Conservation (phyloP, 2,329 filamentous ascomycete genomes). For the Trichoderma aggressivum region DNA sequence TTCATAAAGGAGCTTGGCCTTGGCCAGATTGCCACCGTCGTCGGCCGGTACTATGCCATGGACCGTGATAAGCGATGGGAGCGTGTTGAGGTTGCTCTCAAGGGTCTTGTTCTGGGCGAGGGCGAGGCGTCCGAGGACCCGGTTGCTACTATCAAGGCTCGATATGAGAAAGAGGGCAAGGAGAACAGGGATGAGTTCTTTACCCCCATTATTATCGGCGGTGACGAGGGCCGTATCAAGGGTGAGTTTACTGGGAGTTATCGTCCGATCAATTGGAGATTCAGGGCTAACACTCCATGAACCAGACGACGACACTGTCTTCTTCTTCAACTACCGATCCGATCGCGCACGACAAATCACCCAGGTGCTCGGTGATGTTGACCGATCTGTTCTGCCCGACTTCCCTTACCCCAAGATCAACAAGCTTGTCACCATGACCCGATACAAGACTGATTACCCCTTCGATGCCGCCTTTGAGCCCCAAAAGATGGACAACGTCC, state of each 20-base stretch:
- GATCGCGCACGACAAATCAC: conserved; percentile 96
- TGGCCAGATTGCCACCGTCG: conserved; percentile 86
- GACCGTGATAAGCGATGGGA: conserved; percentile 99
- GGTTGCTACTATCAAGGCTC: conserved; percentile 78
- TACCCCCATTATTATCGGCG: conserved; percentile 93
- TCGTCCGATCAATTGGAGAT: neutral
- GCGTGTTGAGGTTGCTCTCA: conserved; percentile 82
- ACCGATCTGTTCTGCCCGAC: conserved; percentile 85
- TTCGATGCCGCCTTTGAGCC: conserved; percentile 92
- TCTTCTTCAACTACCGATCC: conserved; percentile 99
- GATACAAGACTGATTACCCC: conserved; percentile 93
- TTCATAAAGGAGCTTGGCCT: conserved; percentile 78
- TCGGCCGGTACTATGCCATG: conserved; percentile 98
- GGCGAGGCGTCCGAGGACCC: conserved; percentile 83
- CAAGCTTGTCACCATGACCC: conserved; percentile 89
- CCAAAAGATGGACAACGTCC: conserved; percentile 95
- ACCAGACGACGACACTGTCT: conserved; percentile 83
- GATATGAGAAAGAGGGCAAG: conserved; percentile 68
- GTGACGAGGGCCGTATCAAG: conserved; percentile 80
- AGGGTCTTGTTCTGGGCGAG: conserved; percentile 80
- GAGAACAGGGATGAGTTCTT: conserved; percentile 94
- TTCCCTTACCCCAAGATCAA: conserved; percentile 92
- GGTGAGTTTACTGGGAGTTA: conserved; percentile 45
- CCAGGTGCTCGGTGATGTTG: conserved; percentile 86
- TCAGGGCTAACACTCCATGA: conserved; percentile 14